Evolutionary conservation across 1,284 basidiomycete species (phyloP).

Genomic region (Ceratobasidium sp.): DNA sequence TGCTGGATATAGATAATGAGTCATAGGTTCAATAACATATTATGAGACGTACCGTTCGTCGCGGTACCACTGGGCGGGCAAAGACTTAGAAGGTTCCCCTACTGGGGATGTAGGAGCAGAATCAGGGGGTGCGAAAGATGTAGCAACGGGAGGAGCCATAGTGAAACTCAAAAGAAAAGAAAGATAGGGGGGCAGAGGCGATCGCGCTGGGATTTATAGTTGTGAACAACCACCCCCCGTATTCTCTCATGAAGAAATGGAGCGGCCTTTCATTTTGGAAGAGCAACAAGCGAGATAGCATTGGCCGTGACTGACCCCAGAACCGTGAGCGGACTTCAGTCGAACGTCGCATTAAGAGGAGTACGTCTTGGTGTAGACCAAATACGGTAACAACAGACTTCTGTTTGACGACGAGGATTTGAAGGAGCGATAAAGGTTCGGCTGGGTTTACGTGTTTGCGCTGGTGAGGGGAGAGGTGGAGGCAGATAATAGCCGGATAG

Average conservation of each 20-base stretch:
- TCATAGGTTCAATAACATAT: not conserved
- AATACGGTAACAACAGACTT: constrained; percentile 5
- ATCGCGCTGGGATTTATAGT: too few relatives aligned
- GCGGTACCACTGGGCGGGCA: constrained; percentile 42
- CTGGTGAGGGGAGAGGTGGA: constrained; percentile 14
- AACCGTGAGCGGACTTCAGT: too few relatives aligned
- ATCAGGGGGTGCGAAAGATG: not conserved
- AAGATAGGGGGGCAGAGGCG: too few relatives aligned
- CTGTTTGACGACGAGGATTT: not conserved
- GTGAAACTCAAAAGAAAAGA: not conserved
- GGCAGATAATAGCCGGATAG: constrained; percentile 15
- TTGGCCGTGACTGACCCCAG: not conserved
- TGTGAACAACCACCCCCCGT: not conserved
- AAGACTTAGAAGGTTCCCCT: constrained; percentile 10
- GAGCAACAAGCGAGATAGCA: constrained; percentile 9
- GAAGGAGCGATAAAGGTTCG: constrained; percentile 15
- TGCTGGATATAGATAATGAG: not conserved
- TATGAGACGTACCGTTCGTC: constrained; percentile 19
- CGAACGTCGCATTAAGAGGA: too few relatives aligned
- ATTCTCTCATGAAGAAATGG: not conserved
- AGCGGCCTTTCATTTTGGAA: not conserved
- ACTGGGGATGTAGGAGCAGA: constrained; percentile 17
- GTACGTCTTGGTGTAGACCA: not conserved
- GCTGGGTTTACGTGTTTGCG: constrained; percentile 26
- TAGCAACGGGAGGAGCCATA: constrained; percentile 20